Conservation (phyloP, 768 basidiomycete species). For the Leucosporidium scottii region DNA sequence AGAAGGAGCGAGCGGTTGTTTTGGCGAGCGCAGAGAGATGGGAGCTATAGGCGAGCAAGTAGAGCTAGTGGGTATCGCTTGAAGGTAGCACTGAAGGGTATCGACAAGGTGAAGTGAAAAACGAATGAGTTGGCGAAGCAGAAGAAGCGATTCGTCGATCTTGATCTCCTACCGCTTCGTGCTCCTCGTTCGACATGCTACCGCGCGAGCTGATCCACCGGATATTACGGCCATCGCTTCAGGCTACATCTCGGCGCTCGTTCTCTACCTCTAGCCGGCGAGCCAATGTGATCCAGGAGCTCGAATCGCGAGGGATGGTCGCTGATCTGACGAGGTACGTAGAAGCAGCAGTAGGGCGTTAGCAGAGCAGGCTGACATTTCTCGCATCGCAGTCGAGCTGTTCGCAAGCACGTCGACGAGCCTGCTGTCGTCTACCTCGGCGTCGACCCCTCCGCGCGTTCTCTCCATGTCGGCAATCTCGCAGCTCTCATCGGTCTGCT, state of each 20-base stretch:
- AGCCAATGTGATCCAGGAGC: conserved; percentile 19
- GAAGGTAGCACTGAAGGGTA: no score
- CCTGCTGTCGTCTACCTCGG: conserved; percentile 66
- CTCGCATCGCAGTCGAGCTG: conserved; percentile 27
- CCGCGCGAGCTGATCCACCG: background rate
- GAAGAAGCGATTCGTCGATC: no score
- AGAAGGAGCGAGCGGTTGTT: no score
- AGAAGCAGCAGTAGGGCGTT: background rate
- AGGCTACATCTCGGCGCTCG: background rate
- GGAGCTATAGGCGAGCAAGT: no score
- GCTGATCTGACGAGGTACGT: conserved; percentile 23
- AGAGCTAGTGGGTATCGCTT: no score
- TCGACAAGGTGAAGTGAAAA: no score
- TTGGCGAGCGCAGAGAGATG: no score
- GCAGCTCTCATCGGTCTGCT: conserved; percentile 77
- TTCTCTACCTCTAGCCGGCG: background rate
- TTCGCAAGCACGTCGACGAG: conserved; percentile 34
- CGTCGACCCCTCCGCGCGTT: conserved; percentile 82
- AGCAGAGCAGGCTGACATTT: background rate
- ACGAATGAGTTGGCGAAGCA: no score
- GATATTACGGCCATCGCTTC: background rate
- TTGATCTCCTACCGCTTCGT: no score
- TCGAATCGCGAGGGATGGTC: conserved; percentile 26
- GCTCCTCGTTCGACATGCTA: background rate
- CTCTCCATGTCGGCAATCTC: conserved; percentile 89